A percentile compares a stretch with the other conserved stretches of the same genome.
Evolutionary conservation across 225 moss, liverwort and hornwort species (phyloP).

Genomic region (Pseudisothecium myosuroides): DNA sequence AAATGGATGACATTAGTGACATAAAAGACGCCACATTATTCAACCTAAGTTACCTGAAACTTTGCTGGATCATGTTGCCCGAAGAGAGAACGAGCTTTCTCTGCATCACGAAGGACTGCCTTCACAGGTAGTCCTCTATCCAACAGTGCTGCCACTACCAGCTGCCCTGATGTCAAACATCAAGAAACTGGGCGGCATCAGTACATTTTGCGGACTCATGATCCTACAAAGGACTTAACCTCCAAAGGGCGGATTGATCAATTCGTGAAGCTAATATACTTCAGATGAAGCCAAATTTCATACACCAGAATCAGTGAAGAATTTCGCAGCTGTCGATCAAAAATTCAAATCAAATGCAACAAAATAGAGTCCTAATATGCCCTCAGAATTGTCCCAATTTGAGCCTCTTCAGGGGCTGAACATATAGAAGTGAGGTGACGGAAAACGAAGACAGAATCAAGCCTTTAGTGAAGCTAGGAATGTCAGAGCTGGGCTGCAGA

Average conservation of each 20-base stretch:
- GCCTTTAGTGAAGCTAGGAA: background rate
- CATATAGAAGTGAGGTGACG: background rate
- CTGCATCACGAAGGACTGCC: conserved; percentile 58
- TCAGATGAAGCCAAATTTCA: background rate
- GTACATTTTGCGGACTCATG: background rate
- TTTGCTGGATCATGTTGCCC: conserved; percentile 46
- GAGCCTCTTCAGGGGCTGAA: background rate
- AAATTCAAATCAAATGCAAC: background rate
- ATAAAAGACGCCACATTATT: background rate
- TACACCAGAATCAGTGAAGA: background rate
- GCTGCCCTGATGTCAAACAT: conserved; percentile 68
- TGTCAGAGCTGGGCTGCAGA: background rate
- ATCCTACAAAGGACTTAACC: background rate
- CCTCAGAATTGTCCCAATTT: background rate
- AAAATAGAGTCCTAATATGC: background rate
- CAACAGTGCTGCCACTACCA: conserved; percentile 76
- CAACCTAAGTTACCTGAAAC: conserved; percentile 35
- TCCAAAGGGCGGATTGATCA: background rate
- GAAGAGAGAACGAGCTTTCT: conserved; percentile 75
- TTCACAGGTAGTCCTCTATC: conserved; percentile 70
- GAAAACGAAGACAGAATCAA: background rate
- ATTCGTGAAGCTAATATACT: background rate
- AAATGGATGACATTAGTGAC: background rate
- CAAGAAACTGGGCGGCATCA: background rate
- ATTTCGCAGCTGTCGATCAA: background rate